These are phyloP conservation scores for Miamiensis avidus DNA, from an alignment of 169 alveolate species.

Conservation along the genomic window DNA sequence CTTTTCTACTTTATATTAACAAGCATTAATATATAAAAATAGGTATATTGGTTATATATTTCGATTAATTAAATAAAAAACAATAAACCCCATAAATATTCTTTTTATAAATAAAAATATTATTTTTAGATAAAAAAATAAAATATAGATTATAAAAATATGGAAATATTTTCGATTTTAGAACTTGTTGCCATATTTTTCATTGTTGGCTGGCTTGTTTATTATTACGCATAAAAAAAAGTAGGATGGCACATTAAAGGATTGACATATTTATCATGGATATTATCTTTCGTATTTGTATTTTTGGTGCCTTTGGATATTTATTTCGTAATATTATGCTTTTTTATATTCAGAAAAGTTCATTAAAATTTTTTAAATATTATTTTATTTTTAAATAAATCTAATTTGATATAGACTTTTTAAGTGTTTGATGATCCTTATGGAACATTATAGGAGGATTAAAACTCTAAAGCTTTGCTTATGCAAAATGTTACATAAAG, in stretches of 20 bases:
- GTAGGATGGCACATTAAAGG: slow-evolving; percentile 25
- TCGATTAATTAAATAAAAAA: no score
- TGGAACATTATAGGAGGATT: neutral
- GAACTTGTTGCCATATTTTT: slow-evolving; percentile 16
- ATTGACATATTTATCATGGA: slow-evolving; percentile 36
- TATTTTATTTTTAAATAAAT: neutral
- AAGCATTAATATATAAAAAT: no score
- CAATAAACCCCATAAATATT: no score
- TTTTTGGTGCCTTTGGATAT: slow-evolving; percentile 43
- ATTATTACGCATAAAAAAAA: slow-evolving; percentile 24
- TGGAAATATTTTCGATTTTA: neutral
- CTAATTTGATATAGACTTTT: neutral
- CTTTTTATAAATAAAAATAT: no score
- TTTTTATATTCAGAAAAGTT: neutral
- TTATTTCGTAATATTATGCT: slow-evolving; percentile 26
- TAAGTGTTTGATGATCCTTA: neutral
- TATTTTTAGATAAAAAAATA: no score
- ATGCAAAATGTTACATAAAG: no score
- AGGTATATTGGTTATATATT: no score
- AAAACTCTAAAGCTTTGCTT: neutral
- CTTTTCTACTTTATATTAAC: no score
- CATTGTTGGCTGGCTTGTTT: slow-evolving; percentile 36
- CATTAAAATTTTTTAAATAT: neutral
- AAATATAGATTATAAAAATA: no score
- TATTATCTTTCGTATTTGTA: slow-evolving; percentile 41